Percentiles rank a stretch among this genome's conserved stretches.
phyloP scores from a whole-genome alignment of 805 yeast genomes.

The Wickerhamomyces pijperi region DNA sequence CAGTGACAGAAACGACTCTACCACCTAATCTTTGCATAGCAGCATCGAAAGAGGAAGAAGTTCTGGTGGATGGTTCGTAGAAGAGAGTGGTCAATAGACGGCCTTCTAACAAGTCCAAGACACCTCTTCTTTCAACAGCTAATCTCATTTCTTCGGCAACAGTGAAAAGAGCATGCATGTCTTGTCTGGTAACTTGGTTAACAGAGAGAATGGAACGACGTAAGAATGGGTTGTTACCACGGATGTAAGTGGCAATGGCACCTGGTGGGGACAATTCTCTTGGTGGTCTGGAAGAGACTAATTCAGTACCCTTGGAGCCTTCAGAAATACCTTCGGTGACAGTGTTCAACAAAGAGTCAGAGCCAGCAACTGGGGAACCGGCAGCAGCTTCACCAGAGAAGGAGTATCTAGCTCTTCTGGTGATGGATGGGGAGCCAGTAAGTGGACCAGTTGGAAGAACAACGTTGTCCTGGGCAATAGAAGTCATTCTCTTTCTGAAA shows the following conservation, averaged over 20 bases:
- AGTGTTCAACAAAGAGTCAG: constrained; percentile 14
- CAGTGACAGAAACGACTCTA: constrained; percentile 79
- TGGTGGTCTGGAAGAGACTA: constrained; percentile 66
- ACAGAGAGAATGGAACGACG: constrained; percentile 84
- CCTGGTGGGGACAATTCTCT: constrained; percentile 66
- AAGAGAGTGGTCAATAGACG: constrained; percentile 89
- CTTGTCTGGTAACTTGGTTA: constrained; percentile 75
- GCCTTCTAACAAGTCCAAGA: constrained; percentile 80
- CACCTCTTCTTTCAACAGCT: constrained; percentile 94
- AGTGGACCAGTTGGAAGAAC: constrained; percentile 16
- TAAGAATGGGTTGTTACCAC: constrained; percentile 81
- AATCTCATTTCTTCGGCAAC: constrained; percentile 97
- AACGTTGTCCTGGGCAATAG: constrained; percentile 12
- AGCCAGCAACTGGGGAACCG: constrained; percentile 20
- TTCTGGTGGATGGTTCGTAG: constrained; percentile 97
- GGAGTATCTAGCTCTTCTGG: constrained; percentile 37
- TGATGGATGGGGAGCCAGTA: constrained; percentile 26
- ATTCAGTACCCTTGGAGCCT: constrained; percentile 49
- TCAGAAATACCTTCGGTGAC: constrained; percentile 23
- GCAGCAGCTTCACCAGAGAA: constrained; percentile 33
- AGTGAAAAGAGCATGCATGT: constrained; percentile 84
- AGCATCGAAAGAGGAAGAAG: constrained; percentile 93
- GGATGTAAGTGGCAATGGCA: constrained; percentile 66
- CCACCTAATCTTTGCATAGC: constrained; percentile 99
- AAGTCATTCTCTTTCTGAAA: constrained; percentile 18